Evolutionary conservation across 345 rosid species (phyloP).

Genomic region (Psidium guajava): DNA sequence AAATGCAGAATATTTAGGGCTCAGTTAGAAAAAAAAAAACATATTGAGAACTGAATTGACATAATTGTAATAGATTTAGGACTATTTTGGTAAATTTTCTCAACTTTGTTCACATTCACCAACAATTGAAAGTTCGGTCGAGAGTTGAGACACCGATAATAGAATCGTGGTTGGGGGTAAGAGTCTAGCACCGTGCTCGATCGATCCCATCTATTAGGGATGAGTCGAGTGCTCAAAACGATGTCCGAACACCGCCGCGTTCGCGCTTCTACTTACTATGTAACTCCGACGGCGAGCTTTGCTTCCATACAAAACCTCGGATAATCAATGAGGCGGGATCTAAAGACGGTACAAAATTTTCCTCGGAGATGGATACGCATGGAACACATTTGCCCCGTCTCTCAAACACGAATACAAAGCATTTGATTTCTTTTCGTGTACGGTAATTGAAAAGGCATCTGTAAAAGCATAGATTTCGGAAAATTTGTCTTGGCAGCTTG

Average conservation of each 20-base stretch:
- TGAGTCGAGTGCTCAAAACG: neutral
- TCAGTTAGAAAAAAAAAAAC: no score
- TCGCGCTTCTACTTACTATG: neutral
- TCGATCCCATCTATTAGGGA: neutral
- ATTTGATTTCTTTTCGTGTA: no score
- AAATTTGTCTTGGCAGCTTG: no score
- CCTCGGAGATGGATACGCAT: neutral
- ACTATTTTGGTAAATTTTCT: no score
- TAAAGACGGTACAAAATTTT: neutral
- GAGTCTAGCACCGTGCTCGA: no score
- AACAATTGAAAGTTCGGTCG: neutral
- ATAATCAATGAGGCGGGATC: neutral
- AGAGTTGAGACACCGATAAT: neutral
- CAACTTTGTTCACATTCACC: neutral
- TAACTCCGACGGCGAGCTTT: neutral
- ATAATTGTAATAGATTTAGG: no score
- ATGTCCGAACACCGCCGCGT: neutral
- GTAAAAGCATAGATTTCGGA: no score
- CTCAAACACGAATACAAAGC: neutral
- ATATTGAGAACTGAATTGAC: no score
- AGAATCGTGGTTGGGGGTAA: neutral
- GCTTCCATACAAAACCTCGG: neutral
- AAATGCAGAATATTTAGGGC: no score
- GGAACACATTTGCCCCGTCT: neutral
- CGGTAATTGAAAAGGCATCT: no score